Evolutionary conservation across 768 basidiomycete genomes (phyloP).

Genomic region (Amanita inopinata): DNA sequence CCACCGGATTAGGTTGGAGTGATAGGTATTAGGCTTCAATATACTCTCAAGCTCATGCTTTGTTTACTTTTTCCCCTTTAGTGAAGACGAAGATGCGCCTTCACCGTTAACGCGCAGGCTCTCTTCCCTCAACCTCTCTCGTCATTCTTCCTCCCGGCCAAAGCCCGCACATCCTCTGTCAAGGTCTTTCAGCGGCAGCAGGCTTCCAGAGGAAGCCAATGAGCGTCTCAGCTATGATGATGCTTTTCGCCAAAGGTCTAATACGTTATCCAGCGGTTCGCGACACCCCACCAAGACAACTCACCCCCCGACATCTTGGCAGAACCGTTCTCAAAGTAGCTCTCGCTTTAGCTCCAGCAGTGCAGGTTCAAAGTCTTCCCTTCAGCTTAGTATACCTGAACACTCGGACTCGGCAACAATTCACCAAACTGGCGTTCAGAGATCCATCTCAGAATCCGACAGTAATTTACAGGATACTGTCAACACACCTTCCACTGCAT

Average conservation of each 20-base stretch:
- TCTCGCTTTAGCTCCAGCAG: constrained; percentile 22
- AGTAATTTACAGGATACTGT: constrained; percentile 14
- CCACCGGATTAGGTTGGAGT: constrained; percentile 68
- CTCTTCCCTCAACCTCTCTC: constrained; percentile 43
- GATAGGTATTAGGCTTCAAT: constrained; percentile 39
- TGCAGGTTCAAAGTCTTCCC: constrained; percentile 19
- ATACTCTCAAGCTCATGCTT: not conserved
- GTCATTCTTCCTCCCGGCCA: constrained; percentile 25
- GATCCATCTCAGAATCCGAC: constrained; percentile 13
- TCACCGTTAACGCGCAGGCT: constrained; percentile 56
- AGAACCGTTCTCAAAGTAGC: constrained; percentile 9
- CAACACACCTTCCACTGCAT: constrained; percentile 23
- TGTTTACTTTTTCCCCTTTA: constrained; percentile 17
- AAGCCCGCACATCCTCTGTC: constrained; percentile 21
- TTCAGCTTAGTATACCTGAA: constrained; percentile 17
- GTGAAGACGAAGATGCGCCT: constrained; percentile 68
- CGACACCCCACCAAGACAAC: constrained; percentile 1
- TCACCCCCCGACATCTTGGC: constrained; percentile 19
- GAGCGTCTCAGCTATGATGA: constrained; percentile 10
- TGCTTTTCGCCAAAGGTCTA: constrained; percentile 5
- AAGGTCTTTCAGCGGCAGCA: constrained; percentile 23
- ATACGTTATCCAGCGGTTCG: constrained; percentile 6
- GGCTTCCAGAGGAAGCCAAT: constrained; percentile 14
- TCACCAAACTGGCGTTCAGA: constrained; percentile 3
- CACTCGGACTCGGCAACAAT: constrained; percentile 5